phyloP scores from a whole-genome alignment of 208 protist species.

The Acanthamoeba sp. region DNA sequence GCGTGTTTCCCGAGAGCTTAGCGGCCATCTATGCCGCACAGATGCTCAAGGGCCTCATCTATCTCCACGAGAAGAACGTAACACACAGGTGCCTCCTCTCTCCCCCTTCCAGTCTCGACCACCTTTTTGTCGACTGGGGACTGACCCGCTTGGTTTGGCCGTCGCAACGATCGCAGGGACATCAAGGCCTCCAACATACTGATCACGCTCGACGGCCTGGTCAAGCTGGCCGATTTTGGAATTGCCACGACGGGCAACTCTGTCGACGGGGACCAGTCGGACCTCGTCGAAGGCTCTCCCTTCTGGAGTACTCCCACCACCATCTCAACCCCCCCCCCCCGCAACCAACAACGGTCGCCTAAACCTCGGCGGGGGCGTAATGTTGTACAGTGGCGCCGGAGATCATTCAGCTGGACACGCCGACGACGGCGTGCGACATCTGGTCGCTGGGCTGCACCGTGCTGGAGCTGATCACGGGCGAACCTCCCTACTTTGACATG shows the following conservation, averaged over 20 bases:
- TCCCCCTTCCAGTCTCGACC: too few species aligned
- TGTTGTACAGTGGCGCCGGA: constrained; percentile 91
- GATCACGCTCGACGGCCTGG: constrained; percentile 90
- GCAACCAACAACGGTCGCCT: too few species aligned
- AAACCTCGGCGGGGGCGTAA: background rate
- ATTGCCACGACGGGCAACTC: constrained; percentile 94
- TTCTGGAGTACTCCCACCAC: constrained; percentile 94
- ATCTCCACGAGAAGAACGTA: constrained; percentile 92
- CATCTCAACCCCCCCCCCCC: too few species aligned
- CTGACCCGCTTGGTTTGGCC: too few species aligned
- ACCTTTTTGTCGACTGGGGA: background rate
- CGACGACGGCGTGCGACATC: constrained; percentile 91
- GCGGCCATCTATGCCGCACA: constrained; percentile 90
- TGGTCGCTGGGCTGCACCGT: constrained; percentile 94
- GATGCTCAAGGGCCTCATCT: constrained; percentile 92
- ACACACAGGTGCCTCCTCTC: constrained; percentile 84
- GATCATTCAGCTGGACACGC: constrained; percentile 91
- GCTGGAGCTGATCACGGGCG: constrained; percentile 94
- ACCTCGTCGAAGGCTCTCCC: constrained; percentile 90
- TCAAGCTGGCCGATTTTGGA: constrained; percentile 96
- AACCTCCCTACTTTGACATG: constrained; percentile 94
- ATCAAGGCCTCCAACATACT: constrained; percentile 91
- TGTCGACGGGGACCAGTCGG: background rate
- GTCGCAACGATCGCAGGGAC: too few species aligned
- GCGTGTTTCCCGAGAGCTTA: constrained; percentile 91